A percentile compares a stretch with the other conserved stretches of the same genome.
phyloP scores from a whole-genome alignment of 2,329 filamentous ascomycete species.

The Aspergillus neoniger region DNA sequence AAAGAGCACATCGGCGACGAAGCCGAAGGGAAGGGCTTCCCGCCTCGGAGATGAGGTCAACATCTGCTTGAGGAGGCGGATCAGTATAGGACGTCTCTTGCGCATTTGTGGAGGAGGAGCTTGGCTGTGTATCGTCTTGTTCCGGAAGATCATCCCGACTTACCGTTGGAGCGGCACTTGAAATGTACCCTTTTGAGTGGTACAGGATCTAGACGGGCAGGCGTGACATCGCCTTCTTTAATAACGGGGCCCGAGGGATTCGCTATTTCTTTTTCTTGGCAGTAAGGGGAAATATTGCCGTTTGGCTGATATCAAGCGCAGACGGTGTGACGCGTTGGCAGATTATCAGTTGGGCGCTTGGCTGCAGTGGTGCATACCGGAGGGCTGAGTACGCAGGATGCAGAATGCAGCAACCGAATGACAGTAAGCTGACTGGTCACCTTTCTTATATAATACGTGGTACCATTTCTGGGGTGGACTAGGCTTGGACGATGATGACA shows the following conservation, averaged over 20 bases:
- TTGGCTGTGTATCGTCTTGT: conserved; percentile 5
- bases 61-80: conserved; percentile 13
- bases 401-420: conserved; percentile 11
- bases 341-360: conserved; percentile 15
- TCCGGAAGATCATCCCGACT: conserved; percentile 12
- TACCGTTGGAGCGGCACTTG: conserved; percentile 4
- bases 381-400: conserved; percentile 22
- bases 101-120: conserved; percentile 6
- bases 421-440: conserved; percentile 8
- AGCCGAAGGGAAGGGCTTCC: conserved; percentile 23
- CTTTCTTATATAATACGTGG: conserved; percentile 17
- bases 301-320: conserved; percentile 14
- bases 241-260: background rate
- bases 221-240: conserved; percentile 16
- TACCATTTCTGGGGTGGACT: conserved; percentile 3
- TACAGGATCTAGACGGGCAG: conserved; percentile 2
- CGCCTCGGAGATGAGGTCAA: conserved; percentile 12
- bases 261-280: background rate
- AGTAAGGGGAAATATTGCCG: conserved; percentile 16
- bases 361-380: conserved; percentile 18
- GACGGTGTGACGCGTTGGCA: conserved; percentile 28
- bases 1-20: conserved; percentile 32
- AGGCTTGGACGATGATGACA: background rate
- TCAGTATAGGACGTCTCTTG: conserved; percentile 13
- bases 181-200: background rate